Base-by-base conservation (phyloP, 2,329 filamentous ascomycete species). In the Fusarium sp. region DNA sequence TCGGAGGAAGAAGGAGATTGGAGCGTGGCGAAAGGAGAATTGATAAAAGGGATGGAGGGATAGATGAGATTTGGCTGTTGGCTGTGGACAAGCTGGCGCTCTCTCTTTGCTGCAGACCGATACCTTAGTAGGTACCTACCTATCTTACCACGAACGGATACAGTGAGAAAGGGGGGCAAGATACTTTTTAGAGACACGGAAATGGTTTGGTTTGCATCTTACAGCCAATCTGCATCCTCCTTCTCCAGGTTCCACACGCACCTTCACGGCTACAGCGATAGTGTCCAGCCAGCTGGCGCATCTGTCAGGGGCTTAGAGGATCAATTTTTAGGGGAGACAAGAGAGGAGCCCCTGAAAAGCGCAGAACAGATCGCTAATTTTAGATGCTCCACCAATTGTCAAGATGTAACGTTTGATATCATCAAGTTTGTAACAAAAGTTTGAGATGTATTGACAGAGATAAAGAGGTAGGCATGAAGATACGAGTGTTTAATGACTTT, bases 171-270 rank as follows among this genome's bases (percentile, higher is more conserved):
- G 60, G 63, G 63, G 68, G 67, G 54, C 40, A 33, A 20, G 41
- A 58, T 58, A 67, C 63, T 67, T 67, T 63, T 63, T 29, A 29
- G 20, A 48, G 52, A 42, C 31, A 53, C 54, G 51, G 58, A 66
- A 71, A 45, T 41, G 43, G 60, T 59, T 49, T 63, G 53, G 68
- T 60, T 61, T 64, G 35, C 45, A 58, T 63, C 55, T 50, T 42
- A 41, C 47, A 58, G 53, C 71, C 71, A 73, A 73, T 73, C 62
- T 63, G 37, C 48, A 60, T 55, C 21, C 43, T 23, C 18, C 42
- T 37, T 49, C 35, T 37, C 41, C 25, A 18, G 46, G 49, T 46
- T 40, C 23, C 48, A 57, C 64, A 43, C 64, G 42, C 58, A 43
- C 58, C 49, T 50, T 15, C 35, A 43, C 58, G 52, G 57, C 23